Base-by-base conservation (phyloP, 495 filamentous ascomycete species). In the Friedmanniomyces simplex region DNA sequence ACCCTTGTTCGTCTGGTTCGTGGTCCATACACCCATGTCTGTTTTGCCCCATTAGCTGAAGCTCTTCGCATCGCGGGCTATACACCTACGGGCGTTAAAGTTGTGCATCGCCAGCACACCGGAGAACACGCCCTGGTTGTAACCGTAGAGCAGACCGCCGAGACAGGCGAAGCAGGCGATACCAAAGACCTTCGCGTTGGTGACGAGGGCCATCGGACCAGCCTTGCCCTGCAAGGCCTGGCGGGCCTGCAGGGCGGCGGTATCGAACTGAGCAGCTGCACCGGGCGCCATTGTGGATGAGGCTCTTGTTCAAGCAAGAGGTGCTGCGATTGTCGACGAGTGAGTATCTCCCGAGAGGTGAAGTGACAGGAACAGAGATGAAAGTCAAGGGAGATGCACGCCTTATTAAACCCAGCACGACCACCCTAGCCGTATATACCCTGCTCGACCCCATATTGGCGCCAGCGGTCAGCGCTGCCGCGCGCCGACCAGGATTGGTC, bases 121-220 rank as follows among this genome's bases (percentile, higher is more conserved):
- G 34, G 79, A 80, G 74, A 91, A 88, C 66, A 93, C 87, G 65
- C 87, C 88, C 68, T 90, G 86, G 67, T 88, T 87, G 72, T 88
- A 73, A 52, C 70, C 70, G 55, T 73, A 69, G 37, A 67, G 50
- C 21, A 72, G 64, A 62, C 88, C 86, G 58, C 88, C 88, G 21
- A 91, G 78, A 50, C 85, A 89, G 25, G 87, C 87, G 68, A 91
- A 89, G 66, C 80, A 74, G 5, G 84, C 84, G 59, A 89, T 81
- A 28, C 81, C 75, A 66, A 87, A 87, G 37, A 88, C 86, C 37
- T 77, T 80, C 57, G 79, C 75, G 66, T 88, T 89, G 69, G 82
- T 82, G 6, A 86, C 61, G 56, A 88, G 69, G 16, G 84, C 84
- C 63, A 71, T 65, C 8, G 84, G 82, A 0, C 86, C 85, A 50